phyloP scores from a whole-genome alignment of 805 yeast genomes.

The Pichia cabralensis region DNA sequence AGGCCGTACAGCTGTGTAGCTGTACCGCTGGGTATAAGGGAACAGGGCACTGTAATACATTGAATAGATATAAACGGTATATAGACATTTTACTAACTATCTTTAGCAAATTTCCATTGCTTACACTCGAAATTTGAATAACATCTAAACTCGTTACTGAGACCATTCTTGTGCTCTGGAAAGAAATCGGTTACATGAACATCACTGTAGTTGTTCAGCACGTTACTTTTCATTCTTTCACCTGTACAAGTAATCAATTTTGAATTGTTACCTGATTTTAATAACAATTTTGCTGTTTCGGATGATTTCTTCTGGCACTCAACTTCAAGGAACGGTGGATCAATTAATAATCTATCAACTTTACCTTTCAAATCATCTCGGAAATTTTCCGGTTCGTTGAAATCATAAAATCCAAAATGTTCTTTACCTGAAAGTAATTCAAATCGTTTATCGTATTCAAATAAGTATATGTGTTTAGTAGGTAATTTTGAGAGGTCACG shows the following conservation, averaged over 20 bases:
- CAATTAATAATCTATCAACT: slow-evolving; percentile 66
- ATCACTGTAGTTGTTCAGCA: slow-evolving; percentile 53
- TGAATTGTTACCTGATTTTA: slow-evolving; percentile 34
- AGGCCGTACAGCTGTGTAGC: no score
- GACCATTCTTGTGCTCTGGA: slow-evolving; percentile 79
- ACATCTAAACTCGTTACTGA: slow-evolving; percentile 81
- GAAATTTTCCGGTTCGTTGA: slow-evolving; percentile 53
- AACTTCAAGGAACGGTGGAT: slow-evolving; percentile 79
- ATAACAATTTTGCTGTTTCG: slow-evolving; percentile 49
- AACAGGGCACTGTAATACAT: no score
- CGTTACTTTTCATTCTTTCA: slow-evolving; percentile 69
- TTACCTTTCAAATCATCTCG: slow-evolving; percentile 47
- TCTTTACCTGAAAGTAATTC: slow-evolving; percentile 57
- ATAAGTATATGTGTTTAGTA: slow-evolving; percentile 57
- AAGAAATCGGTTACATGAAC: slow-evolving; percentile 52
- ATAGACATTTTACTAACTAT: no score
- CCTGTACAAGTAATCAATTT: slow-evolving; percentile 77
- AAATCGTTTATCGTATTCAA: slow-evolving; percentile 76
- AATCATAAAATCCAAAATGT: slow-evolving; percentile 68
- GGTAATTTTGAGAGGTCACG: slow-evolving; percentile 44
- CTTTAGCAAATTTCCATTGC: no score
- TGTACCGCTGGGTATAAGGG: no score
- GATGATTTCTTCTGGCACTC: slow-evolving; percentile 74
- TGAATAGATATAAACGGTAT: no score
- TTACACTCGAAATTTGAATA: slow-evolving; percentile 68